Conservation (phyloP, 306 rosid species). For the Alnus glutinosa region DNA sequence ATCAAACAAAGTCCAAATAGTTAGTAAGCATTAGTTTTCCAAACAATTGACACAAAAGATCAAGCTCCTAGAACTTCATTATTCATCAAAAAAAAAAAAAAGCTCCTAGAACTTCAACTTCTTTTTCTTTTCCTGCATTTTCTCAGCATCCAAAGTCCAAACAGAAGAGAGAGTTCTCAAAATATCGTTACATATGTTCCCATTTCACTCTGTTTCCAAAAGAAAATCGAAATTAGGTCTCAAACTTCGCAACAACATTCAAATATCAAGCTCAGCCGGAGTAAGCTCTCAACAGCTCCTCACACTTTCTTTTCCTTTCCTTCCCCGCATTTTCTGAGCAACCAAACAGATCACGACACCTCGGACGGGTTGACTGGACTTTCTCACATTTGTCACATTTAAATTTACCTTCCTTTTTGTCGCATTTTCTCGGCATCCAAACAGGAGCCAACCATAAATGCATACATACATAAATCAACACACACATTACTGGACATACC, state of each 20-base stretch:
- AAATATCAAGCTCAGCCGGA: neutral
- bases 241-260: neutral
- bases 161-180: neutral
- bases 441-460: neutral
- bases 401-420: too few species aligned
- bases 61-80: neutral
- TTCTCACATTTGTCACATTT: neutral
- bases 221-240: neutral
- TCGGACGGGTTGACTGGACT: neutral
- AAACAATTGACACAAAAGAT: neutral
- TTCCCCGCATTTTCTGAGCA: neutral
- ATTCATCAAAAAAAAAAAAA: too few species aligned
- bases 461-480: neutral
- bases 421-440: neutral
- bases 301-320: neutral
- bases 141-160: neutral
- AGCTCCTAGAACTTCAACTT: neutral
- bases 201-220: neutral
- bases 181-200: neutral
- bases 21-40: neutral
- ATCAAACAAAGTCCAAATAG: neutral
- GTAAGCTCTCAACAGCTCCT: neutral
- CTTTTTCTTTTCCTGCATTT: neutral
- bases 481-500: conserved; percentile 33
- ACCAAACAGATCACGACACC: neutral